Base-by-base conservation (phyloP, 768 basidiomycete genomes). In the Russula ochroleuca region DNA sequence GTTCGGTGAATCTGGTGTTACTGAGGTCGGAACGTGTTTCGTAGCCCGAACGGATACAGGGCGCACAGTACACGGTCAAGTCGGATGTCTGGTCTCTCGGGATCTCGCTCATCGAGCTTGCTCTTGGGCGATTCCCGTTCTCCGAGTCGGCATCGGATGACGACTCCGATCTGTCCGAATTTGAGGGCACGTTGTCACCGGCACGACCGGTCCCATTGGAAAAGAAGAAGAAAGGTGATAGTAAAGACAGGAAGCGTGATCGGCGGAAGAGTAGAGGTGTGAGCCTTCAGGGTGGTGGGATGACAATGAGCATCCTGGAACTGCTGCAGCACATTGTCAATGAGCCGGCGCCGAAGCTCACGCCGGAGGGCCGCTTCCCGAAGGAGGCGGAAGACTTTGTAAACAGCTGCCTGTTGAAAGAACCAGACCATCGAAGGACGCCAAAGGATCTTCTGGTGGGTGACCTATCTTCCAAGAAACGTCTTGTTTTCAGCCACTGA, bases 61-160 rank as follows among this genome's bases (percentile, higher is more conserved):
- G 97, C 55, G 94, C 94, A 1, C 92, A 92, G 72, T 98, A 99
- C 75, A 94, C 94, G 33, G 96, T 99, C 75, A 98, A 98, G 76
- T 98, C 95, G 4, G 97, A 99, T 70, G 96, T 98, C 5, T 99
- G 97, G 97, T 98, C 96, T 0, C 83, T 98, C 49, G 97, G 97
- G 35, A 94, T 99, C 72, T 92, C 94, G 9, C 81, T 99, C 53
- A 95, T 98, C 73, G 97, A 99, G 77, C 85, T 99, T 47, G 97
- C 94, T 0, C 84, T 96, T 37, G 97, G 96, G 17, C 89, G 94
- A 41, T 99, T 99, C 82, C 97, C 97, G 25, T 99, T 98, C 78
- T 86, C 92, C 49, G 89, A 92, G 71, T 86, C 87, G 3, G 78
- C 80, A 43, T 84, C 85, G 15, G 87, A 88, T 72, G 67, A 68